Evolutionary conservation across 192 early-diverging fungal genomes (phyloP).

Genomic region (Cetraspora pellucida): DNA sequence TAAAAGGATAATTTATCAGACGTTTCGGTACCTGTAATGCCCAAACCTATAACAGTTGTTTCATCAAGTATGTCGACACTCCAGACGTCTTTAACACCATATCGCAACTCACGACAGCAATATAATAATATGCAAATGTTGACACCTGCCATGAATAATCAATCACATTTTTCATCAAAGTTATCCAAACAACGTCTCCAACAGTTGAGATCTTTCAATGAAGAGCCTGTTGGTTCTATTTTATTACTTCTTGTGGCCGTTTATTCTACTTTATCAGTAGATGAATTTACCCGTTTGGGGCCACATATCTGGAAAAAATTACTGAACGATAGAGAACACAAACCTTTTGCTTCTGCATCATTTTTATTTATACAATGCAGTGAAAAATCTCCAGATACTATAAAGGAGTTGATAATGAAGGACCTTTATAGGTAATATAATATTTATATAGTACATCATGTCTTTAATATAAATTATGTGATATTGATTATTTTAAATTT

Average conservation of each 20-base stretch:
- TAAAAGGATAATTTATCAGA: constrained; percentile 11
- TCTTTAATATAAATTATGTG: background rate
- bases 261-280: constrained; percentile 45
- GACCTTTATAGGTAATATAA: constrained; percentile 54
- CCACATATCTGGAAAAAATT: constrained; percentile 52
- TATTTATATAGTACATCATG: background rate
- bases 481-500: background rate
- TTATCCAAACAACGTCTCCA: background rate
- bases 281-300: constrained; percentile 44
- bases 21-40: constrained; percentile 22
- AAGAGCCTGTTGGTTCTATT: constrained; percentile 39
- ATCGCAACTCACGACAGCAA: background rate
- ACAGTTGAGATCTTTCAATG: constrained; percentile 6
- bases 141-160: background rate
- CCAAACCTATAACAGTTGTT: background rate
- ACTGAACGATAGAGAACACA: constrained; percentile 49
- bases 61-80: background rate
- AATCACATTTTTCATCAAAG: background rate
- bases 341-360: constrained; percentile 47
- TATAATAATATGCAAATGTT: background rate
- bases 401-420: constrained; percentile 43
- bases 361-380: constrained; percentile 63
- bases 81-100: background rate
- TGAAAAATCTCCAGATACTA: constrained; percentile 50
- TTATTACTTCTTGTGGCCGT: constrained; percentile 56